These are phyloP conservation scores for Stephanodiscus minutulus DNA, from an alignment of 108 stramenopile genomes.

Conservation along the genomic window DNA sequence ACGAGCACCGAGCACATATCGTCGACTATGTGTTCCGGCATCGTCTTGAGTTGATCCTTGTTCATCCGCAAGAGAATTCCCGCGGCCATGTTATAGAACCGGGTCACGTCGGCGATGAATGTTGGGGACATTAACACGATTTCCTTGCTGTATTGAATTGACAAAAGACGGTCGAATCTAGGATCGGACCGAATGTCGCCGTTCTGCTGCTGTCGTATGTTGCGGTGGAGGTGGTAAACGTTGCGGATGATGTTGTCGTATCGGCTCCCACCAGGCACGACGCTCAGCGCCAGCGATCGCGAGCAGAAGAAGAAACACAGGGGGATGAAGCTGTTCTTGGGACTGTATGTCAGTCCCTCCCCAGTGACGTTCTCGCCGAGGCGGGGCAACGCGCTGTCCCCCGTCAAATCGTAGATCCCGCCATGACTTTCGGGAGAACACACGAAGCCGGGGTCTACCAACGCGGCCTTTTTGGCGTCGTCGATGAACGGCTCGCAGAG, in stretches of 20 bases:
- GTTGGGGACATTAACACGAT: conserved; percentile 72
- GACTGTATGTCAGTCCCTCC: conserved; percentile 43
- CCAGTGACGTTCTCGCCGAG: conserved; percentile 60
- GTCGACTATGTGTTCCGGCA: conserved; percentile 86
- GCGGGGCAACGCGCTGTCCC: conserved; percentile 75
- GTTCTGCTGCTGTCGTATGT: conserved; percentile 52
- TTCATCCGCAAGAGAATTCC: conserved; percentile 60
- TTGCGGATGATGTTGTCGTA: conserved; percentile 67
- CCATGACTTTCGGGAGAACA: conserved; percentile 60
- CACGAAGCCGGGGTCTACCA: conserved; percentile 82
- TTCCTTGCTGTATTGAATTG: conserved; percentile 63
- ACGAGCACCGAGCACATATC: conserved; percentile 78
- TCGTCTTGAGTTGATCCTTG: conserved; percentile 56
- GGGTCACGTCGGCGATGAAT: conserved; percentile 64
- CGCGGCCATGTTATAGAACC: conserved; percentile 71
- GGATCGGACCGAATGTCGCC: conserved; percentile 71
- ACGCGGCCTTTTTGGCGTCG: conserved; percentile 58
- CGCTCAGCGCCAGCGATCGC: conserved; percentile 68
- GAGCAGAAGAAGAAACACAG: conserved; percentile 85
- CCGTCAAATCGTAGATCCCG: conserved; percentile 65
- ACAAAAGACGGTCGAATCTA: conserved; percentile 59
- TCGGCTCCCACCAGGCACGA: conserved; percentile 55
- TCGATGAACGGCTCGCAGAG: conserved; percentile 81
- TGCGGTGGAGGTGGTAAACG: conserved; percentile 57
- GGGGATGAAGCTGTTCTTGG: conserved; percentile 87